Percentiles rank a stretch among this genome's conserved stretches.
Conservation (phyloP, 352 stramenopile species). For the Chrysophaeum taylorii region DNA sequence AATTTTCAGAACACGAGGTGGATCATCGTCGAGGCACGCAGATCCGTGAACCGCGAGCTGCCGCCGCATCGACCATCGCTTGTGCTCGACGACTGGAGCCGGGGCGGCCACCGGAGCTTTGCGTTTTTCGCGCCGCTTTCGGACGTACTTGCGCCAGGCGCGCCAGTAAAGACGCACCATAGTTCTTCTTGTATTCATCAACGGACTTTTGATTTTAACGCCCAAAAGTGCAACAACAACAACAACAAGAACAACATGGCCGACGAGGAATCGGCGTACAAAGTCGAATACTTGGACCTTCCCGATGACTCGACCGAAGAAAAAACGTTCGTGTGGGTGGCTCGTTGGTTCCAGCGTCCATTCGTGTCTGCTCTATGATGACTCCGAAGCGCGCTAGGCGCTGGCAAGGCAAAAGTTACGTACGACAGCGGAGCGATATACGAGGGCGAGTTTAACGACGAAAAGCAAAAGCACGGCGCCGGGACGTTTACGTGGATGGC, state of each 20-base stretch:
- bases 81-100: background rate
- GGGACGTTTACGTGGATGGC: constrained; percentile 74
- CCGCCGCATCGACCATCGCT: no score
- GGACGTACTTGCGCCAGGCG: background rate
- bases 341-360: no score
- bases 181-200: no score
- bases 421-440: constrained; percentile 51
- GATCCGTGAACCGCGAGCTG: no score
- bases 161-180: background rate
- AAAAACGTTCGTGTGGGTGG: constrained; percentile 31
- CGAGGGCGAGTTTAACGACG: constrained; percentile 44
- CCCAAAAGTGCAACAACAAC: no score
- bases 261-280: constrained; percentile 57
- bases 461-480: constrained; percentile 64
- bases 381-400: no score
- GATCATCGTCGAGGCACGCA: no score
- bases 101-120: background rate
- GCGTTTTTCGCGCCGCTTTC: background rate
- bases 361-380: no score
- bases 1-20: no score
- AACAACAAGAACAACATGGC: constrained; percentile 22
- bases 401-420: constrained; percentile 61
- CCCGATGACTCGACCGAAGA: constrained; percentile 49
- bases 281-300: constrained; percentile 56
- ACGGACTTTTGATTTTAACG: no score